A percentile compares a stretch with the other conserved stretches of the same genome.
phyloP scores from a whole-genome alignment of 495 filamentous ascomycete species.

The Penicillium antarcticum region DNA sequence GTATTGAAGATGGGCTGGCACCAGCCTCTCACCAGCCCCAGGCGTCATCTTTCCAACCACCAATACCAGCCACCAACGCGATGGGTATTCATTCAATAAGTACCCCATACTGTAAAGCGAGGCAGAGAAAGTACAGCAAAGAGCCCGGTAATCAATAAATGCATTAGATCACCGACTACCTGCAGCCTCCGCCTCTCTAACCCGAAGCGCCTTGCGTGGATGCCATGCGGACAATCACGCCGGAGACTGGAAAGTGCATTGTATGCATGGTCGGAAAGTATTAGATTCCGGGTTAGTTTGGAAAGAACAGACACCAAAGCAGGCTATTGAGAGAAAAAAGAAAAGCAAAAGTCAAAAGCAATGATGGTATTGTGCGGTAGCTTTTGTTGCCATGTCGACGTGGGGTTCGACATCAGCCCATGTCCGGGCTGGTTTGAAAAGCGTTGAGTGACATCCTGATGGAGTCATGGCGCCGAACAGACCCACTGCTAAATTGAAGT shows the following conservation, averaged over 20 bases:
- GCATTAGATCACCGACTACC: no score
- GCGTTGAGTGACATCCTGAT: background rate
- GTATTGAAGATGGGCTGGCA: no score
- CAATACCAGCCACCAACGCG: no score
- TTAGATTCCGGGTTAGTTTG: background rate
- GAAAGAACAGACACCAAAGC: background rate
- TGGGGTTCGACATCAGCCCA: background rate
- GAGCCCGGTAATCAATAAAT: background rate
- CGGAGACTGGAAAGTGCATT: background rate
- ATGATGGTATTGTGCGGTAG: background rate
- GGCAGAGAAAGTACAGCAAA: background rate
- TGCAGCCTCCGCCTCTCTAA: background rate
- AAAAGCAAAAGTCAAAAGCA: background rate
- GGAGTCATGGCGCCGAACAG: background rate
- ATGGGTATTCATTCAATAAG: no score
- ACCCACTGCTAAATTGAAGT: background rate
- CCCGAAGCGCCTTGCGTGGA: constrained; percentile 9
- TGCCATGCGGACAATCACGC: constrained; percentile 1
- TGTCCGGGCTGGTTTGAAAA: background rate
- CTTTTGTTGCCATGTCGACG: background rate
- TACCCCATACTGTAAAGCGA: no score
- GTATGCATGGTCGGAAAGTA: background rate
- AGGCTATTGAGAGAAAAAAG: background rate
- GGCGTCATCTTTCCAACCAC: no score
- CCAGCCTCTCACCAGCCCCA: no score